phyloP scores from a whole-genome alignment of 371 early-diverging fungal genomes.

The Mucor racemosus region DNA sequence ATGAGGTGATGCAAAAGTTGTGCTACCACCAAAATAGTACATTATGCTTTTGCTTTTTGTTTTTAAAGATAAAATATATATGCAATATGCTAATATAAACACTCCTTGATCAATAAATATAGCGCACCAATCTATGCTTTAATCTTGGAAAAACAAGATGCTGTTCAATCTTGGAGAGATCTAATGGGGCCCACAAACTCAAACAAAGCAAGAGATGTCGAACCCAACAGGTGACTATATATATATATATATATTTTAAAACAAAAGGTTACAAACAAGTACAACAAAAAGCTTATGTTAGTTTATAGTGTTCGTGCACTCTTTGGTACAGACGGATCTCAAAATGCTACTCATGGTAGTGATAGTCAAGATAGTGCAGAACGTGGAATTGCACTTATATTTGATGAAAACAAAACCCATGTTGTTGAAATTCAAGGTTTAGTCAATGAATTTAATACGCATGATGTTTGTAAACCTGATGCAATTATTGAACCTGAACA shows the following conservation, averaged over 20 bases:
- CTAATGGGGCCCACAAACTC: slow-evolving; percentile 83
- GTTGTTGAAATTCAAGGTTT: background rate
- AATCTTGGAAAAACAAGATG: slow-evolving; percentile 69
- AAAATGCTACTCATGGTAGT: slow-evolving; percentile 81
- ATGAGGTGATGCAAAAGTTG: slow-evolving; percentile 14
- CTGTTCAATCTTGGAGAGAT: slow-evolving; percentile 70
- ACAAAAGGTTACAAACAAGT: background rate
- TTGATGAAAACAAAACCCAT: background rate
- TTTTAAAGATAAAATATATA: background rate
- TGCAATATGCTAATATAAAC: background rate
- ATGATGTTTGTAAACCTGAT: slow-evolving; percentile 12
- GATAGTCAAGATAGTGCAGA: slow-evolving; percentile 66
- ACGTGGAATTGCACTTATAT: slow-evolving; percentile 63
- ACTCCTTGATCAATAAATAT: background rate
- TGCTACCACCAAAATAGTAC: slow-evolving; percentile 3
- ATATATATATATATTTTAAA: too few relatives aligned
- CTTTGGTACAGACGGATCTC: slow-evolving; percentile 67
- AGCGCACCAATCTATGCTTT: slow-evolving; percentile 71
- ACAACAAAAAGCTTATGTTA: background rate
- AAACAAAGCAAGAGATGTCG: slow-evolving; percentile 60
- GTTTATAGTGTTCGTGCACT: slow-evolving; percentile 57
- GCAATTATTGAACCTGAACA: background rate
- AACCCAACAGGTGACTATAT: slow-evolving; percentile 56
- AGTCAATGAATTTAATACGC: background rate
- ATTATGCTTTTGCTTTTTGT: background rate